Evolutionary conservation across 257 asterid species (phyloP).

Genomic region (Fraxinus americana): DNA sequence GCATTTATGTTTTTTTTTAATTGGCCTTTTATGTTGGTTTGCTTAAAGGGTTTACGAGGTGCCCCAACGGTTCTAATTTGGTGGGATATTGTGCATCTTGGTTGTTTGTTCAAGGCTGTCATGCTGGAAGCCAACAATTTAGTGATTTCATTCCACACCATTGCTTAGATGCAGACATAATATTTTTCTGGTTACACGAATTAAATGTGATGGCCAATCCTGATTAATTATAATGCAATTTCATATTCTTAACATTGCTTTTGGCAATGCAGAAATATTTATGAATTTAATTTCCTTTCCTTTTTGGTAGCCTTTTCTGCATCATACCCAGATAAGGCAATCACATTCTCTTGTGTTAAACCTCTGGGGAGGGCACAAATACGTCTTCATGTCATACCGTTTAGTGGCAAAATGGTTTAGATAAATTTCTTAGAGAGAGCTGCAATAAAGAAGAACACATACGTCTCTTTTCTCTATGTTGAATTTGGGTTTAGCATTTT

Average conservation of each 20-base stretch:
- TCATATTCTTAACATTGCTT: background rate
- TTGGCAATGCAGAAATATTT: background rate
- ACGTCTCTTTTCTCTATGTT: background rate
- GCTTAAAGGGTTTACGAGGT: background rate
- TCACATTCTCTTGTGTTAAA: slow-evolving; percentile 1
- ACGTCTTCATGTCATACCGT: background rate
- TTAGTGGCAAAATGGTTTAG: background rate
- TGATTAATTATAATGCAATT: background rate
- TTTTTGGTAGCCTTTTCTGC: background rate
- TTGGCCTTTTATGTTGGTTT: slow-evolving; percentile 3
- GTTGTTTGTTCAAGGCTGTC: slow-evolving; percentile 9
- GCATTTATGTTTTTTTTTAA: background rate
- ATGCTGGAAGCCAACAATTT: background rate
- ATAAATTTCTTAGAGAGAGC: background rate
- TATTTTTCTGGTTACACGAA: background rate
- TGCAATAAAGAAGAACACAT: slow-evolving; percentile 8
- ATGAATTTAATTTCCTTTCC: background rate
- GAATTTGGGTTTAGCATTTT: slow-evolving; percentile 10
- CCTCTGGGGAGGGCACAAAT: background rate
- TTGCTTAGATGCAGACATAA: background rate
- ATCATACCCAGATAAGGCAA: background rate
- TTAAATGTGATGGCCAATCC: background rate
- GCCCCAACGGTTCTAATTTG: slow-evolving; percentile 1
- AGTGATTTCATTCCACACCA: slow-evolving; percentile 1
- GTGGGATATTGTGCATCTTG: background rate